Conservation (phyloP, 2,329 filamentous ascomycete genomes). For the Fusarium sp. region DNA sequence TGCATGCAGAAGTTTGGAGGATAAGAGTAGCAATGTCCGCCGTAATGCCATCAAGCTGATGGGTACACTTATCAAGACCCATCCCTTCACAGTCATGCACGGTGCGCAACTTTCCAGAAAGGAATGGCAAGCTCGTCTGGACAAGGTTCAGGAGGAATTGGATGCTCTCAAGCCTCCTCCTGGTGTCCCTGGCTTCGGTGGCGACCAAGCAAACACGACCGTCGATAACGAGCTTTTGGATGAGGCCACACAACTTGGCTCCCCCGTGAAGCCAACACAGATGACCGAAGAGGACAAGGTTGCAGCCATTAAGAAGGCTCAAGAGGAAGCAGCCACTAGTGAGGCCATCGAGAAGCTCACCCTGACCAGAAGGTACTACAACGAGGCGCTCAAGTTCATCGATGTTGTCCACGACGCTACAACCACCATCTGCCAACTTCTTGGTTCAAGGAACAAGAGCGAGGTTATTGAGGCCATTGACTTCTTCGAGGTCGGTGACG, state of each 20-base stretch:
- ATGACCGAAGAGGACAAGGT: conserved; percentile 85
- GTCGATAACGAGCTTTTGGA: conserved; percentile 85
- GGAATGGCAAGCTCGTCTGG: conserved; percentile 86
- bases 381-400: conserved; percentile 94
- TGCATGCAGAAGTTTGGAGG: conserved; percentile 88
- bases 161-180: conserved; percentile 84
- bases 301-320: conserved; percentile 80
- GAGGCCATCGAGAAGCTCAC: conserved; percentile 90
- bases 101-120: conserved; percentile 85
- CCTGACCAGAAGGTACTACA: conserved; percentile 88
- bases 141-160: conserved; percentile 85
- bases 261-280: conserved; percentile 71
- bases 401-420: conserved; percentile 89
- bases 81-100: conserved; percentile 93
- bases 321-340: conserved; percentile 87
- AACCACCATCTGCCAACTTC: conserved; percentile 82
- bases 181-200: conserved; percentile 71
- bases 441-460: conserved; percentile 96
- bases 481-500: conserved; percentile 94
- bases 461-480: conserved; percentile 99
- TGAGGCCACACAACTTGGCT: conserved; percentile 85
- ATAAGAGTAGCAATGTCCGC: conserved; percentile 97
- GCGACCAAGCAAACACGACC: conserved; percentile 73
- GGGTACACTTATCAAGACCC: conserved; percentile 87
- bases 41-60: conserved; percentile 95